Conservation (phyloP, 2,329 filamentous ascomycete genomes). For the Ceratocystis alfenasii region DNA sequence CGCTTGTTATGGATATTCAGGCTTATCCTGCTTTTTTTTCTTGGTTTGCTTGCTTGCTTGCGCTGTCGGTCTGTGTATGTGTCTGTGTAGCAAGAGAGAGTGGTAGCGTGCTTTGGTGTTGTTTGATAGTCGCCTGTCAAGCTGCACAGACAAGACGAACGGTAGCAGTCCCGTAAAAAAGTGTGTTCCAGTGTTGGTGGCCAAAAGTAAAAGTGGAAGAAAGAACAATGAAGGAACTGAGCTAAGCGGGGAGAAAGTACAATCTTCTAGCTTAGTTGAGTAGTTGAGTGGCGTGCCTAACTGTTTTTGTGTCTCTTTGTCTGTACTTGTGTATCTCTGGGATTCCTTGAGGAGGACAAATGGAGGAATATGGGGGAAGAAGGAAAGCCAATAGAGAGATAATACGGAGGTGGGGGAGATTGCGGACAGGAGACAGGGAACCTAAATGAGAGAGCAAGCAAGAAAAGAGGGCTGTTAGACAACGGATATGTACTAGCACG, state of each 20-base stretch:
- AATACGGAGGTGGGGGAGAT: background rate
- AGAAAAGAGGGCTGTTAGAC: slow-evolving; percentile 1
- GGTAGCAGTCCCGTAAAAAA: background rate
- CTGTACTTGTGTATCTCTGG: background rate
- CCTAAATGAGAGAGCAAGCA: background rate
- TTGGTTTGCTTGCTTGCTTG: background rate
- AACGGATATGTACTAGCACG: background rate
- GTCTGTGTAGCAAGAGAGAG: background rate
- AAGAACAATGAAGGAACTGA: slow-evolving; percentile 8
- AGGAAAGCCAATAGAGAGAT: background rate
- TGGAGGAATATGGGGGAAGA: background rate
- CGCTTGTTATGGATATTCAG: background rate
- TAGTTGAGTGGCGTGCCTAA: background rate
- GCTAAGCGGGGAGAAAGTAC: background rate
- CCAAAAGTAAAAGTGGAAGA: background rate
- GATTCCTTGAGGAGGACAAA: background rate
- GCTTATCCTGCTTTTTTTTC: background rate
- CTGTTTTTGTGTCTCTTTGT: background rate
- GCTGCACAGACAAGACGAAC: background rate
- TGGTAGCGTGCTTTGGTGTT: background rate
- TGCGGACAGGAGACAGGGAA: background rate
- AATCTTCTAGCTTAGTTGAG: background rate
- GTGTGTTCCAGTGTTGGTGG: background rate
- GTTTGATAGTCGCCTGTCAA: slow-evolving; percentile 5
- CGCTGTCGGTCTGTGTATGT: background rate